Base-by-base conservation (phyloP, 2,329 filamentous ascomycete genomes). In the Juglanconis oblonga region DNA sequence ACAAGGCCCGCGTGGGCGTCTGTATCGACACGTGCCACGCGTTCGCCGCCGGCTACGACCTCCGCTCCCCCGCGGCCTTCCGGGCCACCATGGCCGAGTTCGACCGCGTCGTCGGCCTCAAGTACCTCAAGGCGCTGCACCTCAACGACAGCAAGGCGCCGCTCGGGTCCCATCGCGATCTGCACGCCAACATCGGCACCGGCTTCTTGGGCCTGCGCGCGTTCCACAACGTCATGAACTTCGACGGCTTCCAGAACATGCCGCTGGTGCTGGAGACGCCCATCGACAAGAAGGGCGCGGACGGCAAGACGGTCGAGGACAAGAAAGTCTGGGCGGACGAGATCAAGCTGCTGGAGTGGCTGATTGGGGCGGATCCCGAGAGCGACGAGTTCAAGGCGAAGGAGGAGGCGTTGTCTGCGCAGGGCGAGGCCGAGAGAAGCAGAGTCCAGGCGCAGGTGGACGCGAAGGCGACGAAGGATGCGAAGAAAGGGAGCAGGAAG, bases 211-310 rank as follows among this genome's bases (percentile, higher is more conserved):
- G 95, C 0, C 81, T 99, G 14, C 85, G 90, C 29, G 90, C 93
- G 2, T 99, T 99, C 74, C 91, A 97, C 76, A 91, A 88, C 70
- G 78, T 99, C 62, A 88, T 98, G 80, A 98, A 98, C 73, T 87
- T 92, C 69, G 79, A 82, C 32, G 79, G 85, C 1, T 89, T 98
- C 62, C 84, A 89, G 66, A 86, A 86, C 32, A 75, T 97, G 68
- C 95, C 95, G 4, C 92, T 99, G 86, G 87, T 99, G 2, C 83
- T 99, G 7, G 95, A 99, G 78, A 99, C 95, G n/a, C 95, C 95
- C 5, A 94, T 95, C 64, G 91, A 96, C 63, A 81, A 82, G 42
- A 84, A 85, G 50, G 87, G 84, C 17, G 76, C 80, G 52, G 80
- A 87, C 64, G 89, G 88, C 48, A 88, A 88, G 72, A 80, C 81